These are phyloP conservation scores for Isabelozyma gotoi DNA, from an alignment of 805 yeast species.

Conservation along the genomic window DNA sequence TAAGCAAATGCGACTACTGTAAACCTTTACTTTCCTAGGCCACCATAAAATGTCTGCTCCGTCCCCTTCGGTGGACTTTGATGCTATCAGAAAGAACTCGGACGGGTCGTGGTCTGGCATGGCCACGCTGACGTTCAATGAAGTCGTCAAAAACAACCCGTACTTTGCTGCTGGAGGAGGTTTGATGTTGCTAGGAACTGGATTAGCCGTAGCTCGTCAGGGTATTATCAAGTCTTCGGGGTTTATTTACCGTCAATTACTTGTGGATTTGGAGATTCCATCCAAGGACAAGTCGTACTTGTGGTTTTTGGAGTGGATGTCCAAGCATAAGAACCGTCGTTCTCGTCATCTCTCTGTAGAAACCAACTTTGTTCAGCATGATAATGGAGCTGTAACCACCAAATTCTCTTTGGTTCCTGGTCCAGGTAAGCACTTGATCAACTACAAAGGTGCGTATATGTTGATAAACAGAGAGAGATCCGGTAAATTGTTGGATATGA, in stretches of 20 bases:
- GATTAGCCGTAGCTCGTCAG: slow-evolving; percentile 72
- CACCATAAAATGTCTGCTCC: neutral
- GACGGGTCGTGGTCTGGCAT: slow-evolving; percentile 40
- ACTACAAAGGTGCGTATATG: slow-evolving; percentile 85
- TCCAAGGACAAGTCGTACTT: slow-evolving; percentile 89
- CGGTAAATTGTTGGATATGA: slow-evolving; percentile 82
- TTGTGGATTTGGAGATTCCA: slow-evolving; percentile 91
- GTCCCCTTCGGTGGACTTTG: slow-evolving; percentile 20
- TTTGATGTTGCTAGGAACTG: slow-evolving; percentile 91
- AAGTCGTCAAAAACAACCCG: slow-evolving; percentile 72
- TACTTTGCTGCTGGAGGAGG: slow-evolving; percentile 99
- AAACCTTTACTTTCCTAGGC: too few species aligned
- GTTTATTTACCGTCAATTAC: slow-evolving; percentile 73
- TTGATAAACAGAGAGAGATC: slow-evolving; percentile 87
- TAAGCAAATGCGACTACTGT: too few species aligned
- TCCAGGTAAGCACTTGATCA: slow-evolving; percentile 89
- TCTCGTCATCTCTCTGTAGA: slow-evolving; percentile 89
- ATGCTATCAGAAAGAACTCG: slow-evolving; percentile 30
- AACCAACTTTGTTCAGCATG: slow-evolving; percentile 83
- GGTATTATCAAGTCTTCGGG: slow-evolving; percentile 63
- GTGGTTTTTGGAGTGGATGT: slow-evolving; percentile 98
- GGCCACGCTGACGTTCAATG: slow-evolving; percentile 43
- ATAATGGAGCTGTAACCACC: slow-evolving; percentile 86
- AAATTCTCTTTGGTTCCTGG: slow-evolving; percentile 93
- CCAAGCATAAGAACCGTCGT: slow-evolving; percentile 68